Base-by-base conservation (phyloP, 169 alveolate genomes). In the Cryptosporidium xiaoi region DNA sequence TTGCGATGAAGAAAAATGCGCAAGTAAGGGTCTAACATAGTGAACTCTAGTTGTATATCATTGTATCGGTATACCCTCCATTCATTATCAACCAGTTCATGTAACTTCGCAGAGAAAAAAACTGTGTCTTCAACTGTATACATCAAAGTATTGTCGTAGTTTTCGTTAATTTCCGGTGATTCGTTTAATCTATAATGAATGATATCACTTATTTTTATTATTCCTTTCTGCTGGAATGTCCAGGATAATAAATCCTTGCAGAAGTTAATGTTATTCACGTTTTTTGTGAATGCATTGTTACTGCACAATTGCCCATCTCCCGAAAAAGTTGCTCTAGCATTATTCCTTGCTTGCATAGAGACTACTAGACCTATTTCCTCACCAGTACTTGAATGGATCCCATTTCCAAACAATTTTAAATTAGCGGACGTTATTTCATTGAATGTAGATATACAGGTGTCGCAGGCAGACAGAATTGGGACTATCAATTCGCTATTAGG, bases 11-110 rank as follows among this genome's bases (percentile, higher is more conserved):
- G 51, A 20, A 20, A 56, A 36, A 62, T 46, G 36, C 87, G 69
- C 24, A 77, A 36, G 36, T 77, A 77, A 10, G 87, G 87, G 12
- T 77, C 71, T 62, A 77, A 29, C 87, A 77, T 77, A 18, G 87
- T 77, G 33, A 77, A 77, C 56, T 77, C 87, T 3, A 77, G 46
- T 77, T 77, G 87, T 29, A 77, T 77, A 34, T 77, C 87, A 18
- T 77, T 34, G 5, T 31, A 60, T 10, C 48, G 34, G 20, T 77
- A 77, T 15, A 27, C 27, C 44, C 56, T 71, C 87, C 87, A 77
- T 12, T 77, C 56, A 16, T 77, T 33, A 60, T 77, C 34, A n/a
- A 55, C 31, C 20, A 40, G 40, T 29, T 77, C 48, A 77, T 77
- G 64, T 36, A 77, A 40, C 50, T 77, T 46, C 5, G 87, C 87